Percentiles rank a stretch among this genome's conserved stretches.
Evolutionary conservation across 352 stramenopile genomes (phyloP).

Genomic region (Globisporangium viniferum): DNA sequence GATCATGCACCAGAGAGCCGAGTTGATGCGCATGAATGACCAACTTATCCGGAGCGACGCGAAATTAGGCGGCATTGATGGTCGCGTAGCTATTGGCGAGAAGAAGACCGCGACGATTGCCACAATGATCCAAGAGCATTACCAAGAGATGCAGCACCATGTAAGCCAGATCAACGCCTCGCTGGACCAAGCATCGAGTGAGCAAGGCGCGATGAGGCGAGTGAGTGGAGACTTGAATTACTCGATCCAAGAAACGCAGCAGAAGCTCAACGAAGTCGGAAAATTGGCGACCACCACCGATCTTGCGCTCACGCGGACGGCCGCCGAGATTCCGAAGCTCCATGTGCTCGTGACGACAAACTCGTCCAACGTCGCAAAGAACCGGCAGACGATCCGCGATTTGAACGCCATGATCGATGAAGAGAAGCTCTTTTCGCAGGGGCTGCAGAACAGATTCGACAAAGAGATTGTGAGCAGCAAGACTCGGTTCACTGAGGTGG

Average conservation of each 20-base stretch:
- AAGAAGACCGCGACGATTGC: conserved; percentile 40
- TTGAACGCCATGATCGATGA: conserved; percentile 30
- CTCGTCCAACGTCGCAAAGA: conserved; percentile 40
- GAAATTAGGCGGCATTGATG: conserved; percentile 34
- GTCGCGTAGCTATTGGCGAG: conserved; percentile 34
- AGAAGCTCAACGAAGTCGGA: conserved; percentile 40
- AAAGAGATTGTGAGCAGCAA: conserved; percentile 26
- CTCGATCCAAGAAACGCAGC: conserved; percentile 44
- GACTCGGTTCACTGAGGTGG: conserved; percentile 25
- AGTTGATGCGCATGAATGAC: conserved; percentile 33
- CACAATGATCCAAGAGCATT: conserved; percentile 36
- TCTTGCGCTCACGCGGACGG: conserved; percentile 33
- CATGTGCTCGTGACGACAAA: conserved; percentile 36
- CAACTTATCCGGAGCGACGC: conserved; percentile 26
- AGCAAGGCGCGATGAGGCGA: conserved; percentile 42
- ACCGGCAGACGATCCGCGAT: conserved; percentile 35
- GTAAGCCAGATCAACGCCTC: conserved; percentile 22
- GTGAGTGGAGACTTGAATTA: conserved; percentile 29
- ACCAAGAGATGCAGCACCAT: conserved; percentile 38
- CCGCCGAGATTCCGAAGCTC: conserved; percentile 50
- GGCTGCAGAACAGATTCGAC: conserved; percentile 26
- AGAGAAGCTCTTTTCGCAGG: conserved; percentile 23
- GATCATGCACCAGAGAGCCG: conserved; percentile 27
- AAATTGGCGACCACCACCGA: conserved; percentile 44
- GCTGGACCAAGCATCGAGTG: conserved; percentile 32